Evolutionary conservation across 495 filamentous ascomycete genomes (phyloP).

Genomic region (Parathielavia hyrcaniae): DNA sequence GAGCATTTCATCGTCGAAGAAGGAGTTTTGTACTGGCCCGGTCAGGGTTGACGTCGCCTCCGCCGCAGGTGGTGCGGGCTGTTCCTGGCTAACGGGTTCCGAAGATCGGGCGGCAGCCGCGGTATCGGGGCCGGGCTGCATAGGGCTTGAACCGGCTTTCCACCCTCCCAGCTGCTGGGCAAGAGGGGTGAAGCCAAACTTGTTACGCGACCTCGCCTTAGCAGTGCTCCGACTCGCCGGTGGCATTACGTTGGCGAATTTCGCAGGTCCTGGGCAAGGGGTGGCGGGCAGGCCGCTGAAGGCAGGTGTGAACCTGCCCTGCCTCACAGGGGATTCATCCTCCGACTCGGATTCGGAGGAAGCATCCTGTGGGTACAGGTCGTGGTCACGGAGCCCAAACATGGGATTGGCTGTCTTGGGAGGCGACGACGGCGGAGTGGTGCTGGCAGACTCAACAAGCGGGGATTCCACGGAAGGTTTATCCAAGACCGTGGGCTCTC

Average conservation of each 20-base stretch:
- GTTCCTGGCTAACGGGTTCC: background rate
- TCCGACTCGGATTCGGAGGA: slow-evolving; percentile 46
- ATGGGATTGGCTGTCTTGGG: slow-evolving; percentile 23
- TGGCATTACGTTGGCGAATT: slow-evolving; percentile 15
- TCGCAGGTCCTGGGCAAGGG: slow-evolving; percentile 31
- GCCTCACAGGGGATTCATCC: slow-evolving; percentile 44
- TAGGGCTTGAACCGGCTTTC: slow-evolving; percentile 43
- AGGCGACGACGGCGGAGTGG: slow-evolving; percentile 32
- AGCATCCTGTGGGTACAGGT: slow-evolving; percentile 33
- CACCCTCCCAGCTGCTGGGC: slow-evolving; percentile 55
- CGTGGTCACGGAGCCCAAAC: slow-evolving; percentile 36
- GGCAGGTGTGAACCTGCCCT: slow-evolving; percentile 24
- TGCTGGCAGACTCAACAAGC: slow-evolving; percentile 15
- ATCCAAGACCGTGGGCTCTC: slow-evolving; percentile 34
- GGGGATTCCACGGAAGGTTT: slow-evolving; percentile 19
- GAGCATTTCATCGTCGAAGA: slow-evolving; percentile 55
- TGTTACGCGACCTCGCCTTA: slow-evolving; percentile 18
- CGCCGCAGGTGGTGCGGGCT: background rate
- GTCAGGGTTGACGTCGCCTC: slow-evolving; percentile 16
- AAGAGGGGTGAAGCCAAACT: slow-evolving; percentile 55
- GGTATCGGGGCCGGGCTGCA: slow-evolving; percentile 36
- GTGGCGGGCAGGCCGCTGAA: slow-evolving; percentile 31
- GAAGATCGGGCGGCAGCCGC: background rate
- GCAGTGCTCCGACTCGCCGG: slow-evolving; percentile 25
- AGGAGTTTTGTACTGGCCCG: slow-evolving; percentile 38